Evolutionary conservation across 2,329 filamentous ascomycete species (phyloP).

Genomic region (Pseudocercospora musae): DNA sequence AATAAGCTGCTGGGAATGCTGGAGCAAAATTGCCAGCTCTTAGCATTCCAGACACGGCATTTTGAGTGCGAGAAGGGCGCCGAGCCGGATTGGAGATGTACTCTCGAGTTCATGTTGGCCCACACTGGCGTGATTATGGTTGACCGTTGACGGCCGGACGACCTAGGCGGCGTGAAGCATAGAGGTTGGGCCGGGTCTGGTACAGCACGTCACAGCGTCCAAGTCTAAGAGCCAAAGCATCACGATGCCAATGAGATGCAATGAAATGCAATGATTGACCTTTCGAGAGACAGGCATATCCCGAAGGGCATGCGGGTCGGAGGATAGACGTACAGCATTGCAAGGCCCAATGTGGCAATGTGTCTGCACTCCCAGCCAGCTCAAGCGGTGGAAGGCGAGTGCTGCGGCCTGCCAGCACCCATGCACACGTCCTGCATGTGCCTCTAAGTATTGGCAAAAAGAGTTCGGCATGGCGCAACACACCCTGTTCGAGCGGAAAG

Average conservation of each 20-base stretch:
- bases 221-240: not conserved
- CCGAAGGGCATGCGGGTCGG: slow-evolving; percentile 6
- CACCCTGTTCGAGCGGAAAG: not conserved
- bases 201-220: not conserved
- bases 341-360: too few species aligned
- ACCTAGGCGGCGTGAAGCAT: not conserved
- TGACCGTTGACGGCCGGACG: not conserved
- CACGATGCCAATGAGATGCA: not conserved
- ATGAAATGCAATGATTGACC: not conserved
- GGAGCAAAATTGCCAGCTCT: not conserved
- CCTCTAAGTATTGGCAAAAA: not conserved
- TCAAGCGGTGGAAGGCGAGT: not conserved
- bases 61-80: slow-evolving; percentile 2
- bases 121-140: slow-evolving; percentile 5
- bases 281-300: not conserved
- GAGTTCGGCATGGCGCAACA: not conserved
- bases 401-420: too few species aligned
- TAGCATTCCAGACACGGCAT: slow-evolving; percentile 11
- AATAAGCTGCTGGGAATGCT: not conserved
- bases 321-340: too few species aligned
- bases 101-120: not conserved
- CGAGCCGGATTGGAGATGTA: not conserved
- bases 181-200: not conserved
- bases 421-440: not conserved
- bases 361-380: not conserved